Conservation (phyloP, 306 rosid species). For the Carpinus fangiana region DNA sequence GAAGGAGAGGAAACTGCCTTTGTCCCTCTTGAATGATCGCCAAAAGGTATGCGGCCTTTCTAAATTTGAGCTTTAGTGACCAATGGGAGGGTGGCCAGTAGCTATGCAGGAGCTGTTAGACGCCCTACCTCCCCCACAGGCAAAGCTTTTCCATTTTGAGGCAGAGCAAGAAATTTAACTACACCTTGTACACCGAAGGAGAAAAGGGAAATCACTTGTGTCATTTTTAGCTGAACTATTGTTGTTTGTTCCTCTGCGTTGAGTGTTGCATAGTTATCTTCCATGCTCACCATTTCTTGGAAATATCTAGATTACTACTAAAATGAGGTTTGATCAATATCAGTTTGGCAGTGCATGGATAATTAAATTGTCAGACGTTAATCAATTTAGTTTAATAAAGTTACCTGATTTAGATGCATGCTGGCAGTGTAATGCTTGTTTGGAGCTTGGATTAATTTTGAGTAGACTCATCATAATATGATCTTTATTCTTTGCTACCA, state of each 20-base stretch:
- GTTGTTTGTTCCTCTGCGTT: not conserved
- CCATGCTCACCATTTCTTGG: not conserved
- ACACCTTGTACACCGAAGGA: not conserved
- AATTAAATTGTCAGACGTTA: not conserved
- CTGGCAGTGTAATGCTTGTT: not conserved
- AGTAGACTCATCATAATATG: no score
- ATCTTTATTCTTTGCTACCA: no score
- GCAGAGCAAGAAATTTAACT: not conserved
- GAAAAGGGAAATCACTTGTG: not conserved
- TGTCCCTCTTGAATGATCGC: constrained; percentile 77
- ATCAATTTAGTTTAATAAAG: not conserved
- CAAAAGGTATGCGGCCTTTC: constrained; percentile 61
- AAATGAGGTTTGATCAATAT: not conserved
- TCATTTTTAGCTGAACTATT: not conserved
- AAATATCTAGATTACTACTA: not conserved
- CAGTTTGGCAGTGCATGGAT: not conserved
- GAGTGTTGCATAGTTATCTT: not conserved
- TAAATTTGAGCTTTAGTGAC: not conserved
- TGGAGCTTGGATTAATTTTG: no score
- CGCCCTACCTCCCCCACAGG: no score
- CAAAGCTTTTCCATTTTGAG: not conserved
- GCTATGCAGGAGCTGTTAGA: no score
- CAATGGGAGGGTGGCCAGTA: no score
- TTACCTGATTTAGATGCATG: not conserved
- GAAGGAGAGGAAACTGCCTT: constrained; percentile 68